Evolutionary conservation across 106 monocot genomes (phyloP).

Genomic region (Platanthera guangdongensis): DNA sequence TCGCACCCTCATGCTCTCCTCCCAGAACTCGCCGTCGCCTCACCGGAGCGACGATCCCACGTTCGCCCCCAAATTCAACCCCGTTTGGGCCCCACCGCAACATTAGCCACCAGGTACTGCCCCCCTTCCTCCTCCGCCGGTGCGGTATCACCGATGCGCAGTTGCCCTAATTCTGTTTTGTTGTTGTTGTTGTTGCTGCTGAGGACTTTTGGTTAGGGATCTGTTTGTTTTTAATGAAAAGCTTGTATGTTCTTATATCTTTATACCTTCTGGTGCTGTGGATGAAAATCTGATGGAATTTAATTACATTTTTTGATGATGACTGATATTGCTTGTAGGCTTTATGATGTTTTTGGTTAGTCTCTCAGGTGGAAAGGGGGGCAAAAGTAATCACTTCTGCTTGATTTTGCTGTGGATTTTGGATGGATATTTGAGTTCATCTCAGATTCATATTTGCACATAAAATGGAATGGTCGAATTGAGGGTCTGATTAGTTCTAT

Average conservation of each 20-base stretch:
- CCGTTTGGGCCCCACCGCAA: not conserved
- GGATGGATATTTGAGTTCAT: not conserved
- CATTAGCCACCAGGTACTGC: not conserved
- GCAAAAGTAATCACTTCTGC: not conserved
- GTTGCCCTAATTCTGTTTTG: not conserved
- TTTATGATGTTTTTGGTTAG: not conserved
- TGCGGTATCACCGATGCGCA: not conserved
- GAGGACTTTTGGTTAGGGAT: not conserved
- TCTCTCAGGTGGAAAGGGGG: too few relatives aligned
- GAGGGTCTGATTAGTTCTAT: too few relatives aligned
- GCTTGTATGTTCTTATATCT: not conserved
- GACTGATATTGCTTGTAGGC: not conserved
- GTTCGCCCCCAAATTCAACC: not conserved
- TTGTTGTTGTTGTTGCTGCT: not conserved
- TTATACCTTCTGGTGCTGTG: not conserved
- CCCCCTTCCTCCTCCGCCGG: not conserved
- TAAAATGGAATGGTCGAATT: too few relatives aligned
- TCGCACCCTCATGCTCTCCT: constrained; percentile 3
- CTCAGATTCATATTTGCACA: too few relatives aligned
- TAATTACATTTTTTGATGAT: not conserved
- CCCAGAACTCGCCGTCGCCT: not conserved
- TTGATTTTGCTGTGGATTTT: not conserved
- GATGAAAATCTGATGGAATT: not conserved
- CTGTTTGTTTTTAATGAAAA: not conserved
- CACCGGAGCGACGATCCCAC: constrained; percentile 7